A percentile compares a stretch with the other conserved stretches of the same genome.
phyloP scores from a whole-genome alignment of 495 filamentous ascomycete species.

The Penicillium soppii region DNA sequence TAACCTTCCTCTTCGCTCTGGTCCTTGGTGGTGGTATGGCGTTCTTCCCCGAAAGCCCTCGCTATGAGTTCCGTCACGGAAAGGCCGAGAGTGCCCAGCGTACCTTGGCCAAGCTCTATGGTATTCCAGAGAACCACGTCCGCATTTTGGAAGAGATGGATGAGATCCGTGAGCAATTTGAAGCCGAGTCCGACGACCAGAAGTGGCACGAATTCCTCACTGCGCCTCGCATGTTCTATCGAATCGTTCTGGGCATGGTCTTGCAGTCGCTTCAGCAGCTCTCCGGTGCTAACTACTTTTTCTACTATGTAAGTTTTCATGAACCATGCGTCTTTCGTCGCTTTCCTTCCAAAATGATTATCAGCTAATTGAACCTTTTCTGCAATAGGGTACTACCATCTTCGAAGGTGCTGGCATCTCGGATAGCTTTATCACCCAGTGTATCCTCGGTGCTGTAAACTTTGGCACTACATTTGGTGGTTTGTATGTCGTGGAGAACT shows the following conservation, averaged over 20 bases:
- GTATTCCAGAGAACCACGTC: constrained; percentile 62
- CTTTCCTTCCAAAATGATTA: not conserved
- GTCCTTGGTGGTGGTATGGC: constrained; percentile 72
- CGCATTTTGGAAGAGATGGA: constrained; percentile 67
- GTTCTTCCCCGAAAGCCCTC: constrained; percentile 70
- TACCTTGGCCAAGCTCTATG: constrained; percentile 69
- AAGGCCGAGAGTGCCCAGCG: constrained; percentile 59
- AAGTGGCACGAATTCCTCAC: constrained; percentile 69
- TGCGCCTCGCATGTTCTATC: constrained; percentile 70
- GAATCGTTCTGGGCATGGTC: constrained; percentile 63
- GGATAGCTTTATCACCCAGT: constrained; percentile 69
- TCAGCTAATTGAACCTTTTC: constrained; percentile 45
- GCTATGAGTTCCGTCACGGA: constrained; percentile 65
- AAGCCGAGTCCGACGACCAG: constrained; percentile 54
- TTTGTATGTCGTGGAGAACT: constrained; percentile 68
- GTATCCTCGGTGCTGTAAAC: constrained; percentile 74
- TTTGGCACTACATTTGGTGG: constrained; percentile 69
- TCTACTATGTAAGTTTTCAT: constrained; percentile 68
- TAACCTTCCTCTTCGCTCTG: constrained; percentile 72
- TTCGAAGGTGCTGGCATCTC: constrained; percentile 68
- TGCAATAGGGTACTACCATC: constrained; percentile 70
- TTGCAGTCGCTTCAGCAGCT: constrained; percentile 72
- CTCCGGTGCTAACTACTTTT: constrained; percentile 72
- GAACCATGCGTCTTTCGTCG: constrained; percentile 36
- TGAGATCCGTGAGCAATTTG: constrained; percentile 60